phyloP scores from a whole-genome alignment of 768 basidiomycete genomes.

The Tricholoma hemisulphureum region DNA sequence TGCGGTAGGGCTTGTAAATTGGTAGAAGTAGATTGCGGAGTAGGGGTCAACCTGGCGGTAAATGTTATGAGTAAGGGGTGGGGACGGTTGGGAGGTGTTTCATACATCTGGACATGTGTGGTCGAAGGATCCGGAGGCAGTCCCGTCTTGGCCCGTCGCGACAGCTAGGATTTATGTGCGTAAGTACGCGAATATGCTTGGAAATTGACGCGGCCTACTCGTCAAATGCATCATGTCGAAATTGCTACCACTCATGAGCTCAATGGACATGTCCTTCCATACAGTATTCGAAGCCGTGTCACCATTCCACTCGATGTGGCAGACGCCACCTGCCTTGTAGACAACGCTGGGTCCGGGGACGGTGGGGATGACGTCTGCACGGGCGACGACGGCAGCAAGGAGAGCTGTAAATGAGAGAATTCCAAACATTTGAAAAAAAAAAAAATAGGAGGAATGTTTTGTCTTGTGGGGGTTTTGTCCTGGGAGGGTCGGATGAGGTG shows the following conservation, averaged over 20 bases:
- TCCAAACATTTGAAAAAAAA: conserved; percentile 36
- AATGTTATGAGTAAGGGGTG: background rate
- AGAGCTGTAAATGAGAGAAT: conserved; percentile 37
- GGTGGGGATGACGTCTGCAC: conserved; percentile 58
- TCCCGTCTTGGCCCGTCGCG: conserved; percentile 61
- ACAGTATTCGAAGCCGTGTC: conserved; percentile 49
- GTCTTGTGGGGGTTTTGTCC: conserved; percentile 1
- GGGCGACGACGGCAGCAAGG: conserved; percentile 39
- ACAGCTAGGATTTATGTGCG: conserved; percentile 49
- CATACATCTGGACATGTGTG: conserved; percentile 69
- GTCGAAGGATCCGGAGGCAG: conserved; percentile 45
- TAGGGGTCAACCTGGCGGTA: conserved; percentile 53
- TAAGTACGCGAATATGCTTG: background rate
- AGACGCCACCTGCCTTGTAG: conserved; percentile 57
- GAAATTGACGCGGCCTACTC: conserved; percentile 43
- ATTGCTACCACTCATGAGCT: conserved; percentile 82
- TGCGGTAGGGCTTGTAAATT: conserved; percentile 53
- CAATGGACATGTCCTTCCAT: conserved; percentile 73
- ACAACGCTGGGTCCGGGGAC: conserved; percentile 58
- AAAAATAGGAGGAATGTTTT: conserved; percentile 12
- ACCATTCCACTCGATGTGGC: conserved; percentile 56
- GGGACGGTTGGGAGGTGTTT: background rate
- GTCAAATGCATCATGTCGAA: conserved; percentile 63
- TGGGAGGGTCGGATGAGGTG: too few species aligned
- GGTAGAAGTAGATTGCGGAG: conserved; percentile 78